These are phyloP conservation scores for Tuber indicum DNA, from an alignment of 495 filamentous ascomycete genomes.

Conservation along the genomic window DNA sequence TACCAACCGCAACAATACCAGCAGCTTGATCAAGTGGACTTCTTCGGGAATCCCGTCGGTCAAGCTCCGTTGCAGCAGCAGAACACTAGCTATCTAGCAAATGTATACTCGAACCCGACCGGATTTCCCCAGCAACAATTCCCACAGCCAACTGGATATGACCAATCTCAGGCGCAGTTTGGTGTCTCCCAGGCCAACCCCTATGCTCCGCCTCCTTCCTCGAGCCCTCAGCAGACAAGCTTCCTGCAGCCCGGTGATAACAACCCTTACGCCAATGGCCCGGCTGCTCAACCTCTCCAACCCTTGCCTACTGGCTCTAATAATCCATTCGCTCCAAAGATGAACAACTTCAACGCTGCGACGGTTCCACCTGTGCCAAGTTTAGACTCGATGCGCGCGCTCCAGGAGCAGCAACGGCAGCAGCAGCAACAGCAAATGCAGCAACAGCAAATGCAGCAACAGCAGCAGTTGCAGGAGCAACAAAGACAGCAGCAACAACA, in stretches of 20 bases:
- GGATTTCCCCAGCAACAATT: slow-evolving; percentile 56
- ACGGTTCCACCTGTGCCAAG: slow-evolving; percentile 45
- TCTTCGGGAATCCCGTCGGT: slow-evolving; percentile 87
- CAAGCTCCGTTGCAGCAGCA: slow-evolving; percentile 51
- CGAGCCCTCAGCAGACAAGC: slow-evolving; percentile 46
- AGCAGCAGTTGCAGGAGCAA: slow-evolving; percentile 19
- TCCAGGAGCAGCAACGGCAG: slow-evolving; percentile 8
- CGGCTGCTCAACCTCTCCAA: slow-evolving; percentile 50
- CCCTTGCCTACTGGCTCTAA: slow-evolving; percentile 82
- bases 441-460: slow-evolving; percentile 29
- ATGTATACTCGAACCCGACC: slow-evolving; percentile 69
- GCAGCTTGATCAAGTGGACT: slow-evolving; percentile 90
- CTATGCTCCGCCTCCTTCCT: slow-evolving; percentile 51
- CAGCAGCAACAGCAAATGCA: slow-evolving; percentile 25
- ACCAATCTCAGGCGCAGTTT: slow-evolving; percentile 45
- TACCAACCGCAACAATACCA: slow-evolving; percentile 63
- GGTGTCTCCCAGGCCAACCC: slow-evolving; percentile 68
- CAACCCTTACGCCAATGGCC: slow-evolving; percentile 67
- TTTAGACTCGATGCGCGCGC: slow-evolving; percentile 12
- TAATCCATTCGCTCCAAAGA: slow-evolving; percentile 74
- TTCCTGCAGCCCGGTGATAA: slow-evolving; percentile 66
- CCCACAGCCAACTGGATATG: slow-evolving; percentile 50
- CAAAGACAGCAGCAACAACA: slow-evolving; percentile 27
- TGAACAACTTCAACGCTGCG: slow-evolving; percentile 48
- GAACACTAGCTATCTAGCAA: slow-evolving; percentile 77